Evolutionary conservation across 805 yeast genomes (phyloP).

Genomic region (Pachysolen tannophilus): DNA sequence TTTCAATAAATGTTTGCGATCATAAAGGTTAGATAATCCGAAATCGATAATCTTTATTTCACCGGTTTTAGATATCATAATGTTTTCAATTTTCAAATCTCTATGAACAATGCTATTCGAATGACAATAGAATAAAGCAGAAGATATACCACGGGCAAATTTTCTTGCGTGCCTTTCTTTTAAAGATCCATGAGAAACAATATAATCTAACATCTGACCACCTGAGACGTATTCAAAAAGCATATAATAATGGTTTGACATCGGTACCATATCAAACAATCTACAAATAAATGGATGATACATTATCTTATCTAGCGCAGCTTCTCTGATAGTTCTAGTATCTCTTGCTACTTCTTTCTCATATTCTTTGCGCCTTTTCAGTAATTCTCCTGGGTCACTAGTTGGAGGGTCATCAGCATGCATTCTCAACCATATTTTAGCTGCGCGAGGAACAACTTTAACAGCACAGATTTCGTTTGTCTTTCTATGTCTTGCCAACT

Average conservation of each 20-base stretch:
- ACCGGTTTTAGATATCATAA: constrained; percentile 88
- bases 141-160: constrained; percentile 90
- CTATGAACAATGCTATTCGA: constrained; percentile 93
- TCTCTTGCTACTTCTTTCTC: constrained; percentile 87
- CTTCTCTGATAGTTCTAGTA: constrained; percentile 88
- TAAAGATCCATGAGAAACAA: constrained; percentile 90
- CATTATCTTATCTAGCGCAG: constrained; percentile 82
- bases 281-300: constrained; percentile 92
- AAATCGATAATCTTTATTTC: constrained; percentile 95
- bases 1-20: constrained; percentile 62
- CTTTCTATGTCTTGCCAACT: constrained; percentile 77
- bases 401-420: constrained; percentile 59
- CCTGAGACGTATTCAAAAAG: constrained; percentile 95
- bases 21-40: constrained; percentile 85
- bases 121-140: constrained; percentile 91
- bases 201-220: constrained; percentile 95
- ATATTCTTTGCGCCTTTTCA: constrained; percentile 58
- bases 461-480: constrained; percentile 86
- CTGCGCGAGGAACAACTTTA: constrained; percentile 87
- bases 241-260: constrained; percentile 97
- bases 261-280: constrained; percentile 86
- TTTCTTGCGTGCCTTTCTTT: constrained; percentile 92
- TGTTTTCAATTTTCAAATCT: constrained; percentile 93
- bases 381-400: constrained; percentile 44
- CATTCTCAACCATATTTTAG: constrained; percentile 63